Conservation (phyloP, 805 yeast species). For the Teunomyces atbi region DNA sequence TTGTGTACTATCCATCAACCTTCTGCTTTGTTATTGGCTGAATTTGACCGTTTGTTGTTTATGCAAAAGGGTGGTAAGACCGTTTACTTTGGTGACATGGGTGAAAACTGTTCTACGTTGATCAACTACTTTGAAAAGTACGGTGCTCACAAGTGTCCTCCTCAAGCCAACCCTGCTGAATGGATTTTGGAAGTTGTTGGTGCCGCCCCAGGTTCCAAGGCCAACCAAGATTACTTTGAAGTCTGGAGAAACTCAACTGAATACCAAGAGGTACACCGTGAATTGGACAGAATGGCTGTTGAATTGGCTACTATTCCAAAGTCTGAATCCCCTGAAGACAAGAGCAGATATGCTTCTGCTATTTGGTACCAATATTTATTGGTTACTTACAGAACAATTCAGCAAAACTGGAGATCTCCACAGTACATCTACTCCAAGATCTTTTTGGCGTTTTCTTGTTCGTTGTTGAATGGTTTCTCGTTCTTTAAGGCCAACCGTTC, state of each 20-base stretch:
- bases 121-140: conserved; percentile 66
- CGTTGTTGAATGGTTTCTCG: conserved; percentile 68
- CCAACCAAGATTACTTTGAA: conserved; percentile 67
- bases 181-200: conserved; percentile 73
- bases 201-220: conserved; percentile 77
- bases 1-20: conserved; percentile 80
- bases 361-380: conserved; percentile 22
- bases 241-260: conserved; percentile 48
- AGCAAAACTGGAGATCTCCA: conserved; percentile 54
- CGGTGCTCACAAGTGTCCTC: conserved; percentile 50
- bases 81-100: conserved; percentile 81
- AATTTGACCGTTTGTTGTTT: conserved; percentile 63
- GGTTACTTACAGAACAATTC: conserved; percentile 10
- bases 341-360: conserved; percentile 25
- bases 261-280: conserved; percentile 12
- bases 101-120: conserved; percentile 57
- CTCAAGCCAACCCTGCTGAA: conserved; percentile 69
- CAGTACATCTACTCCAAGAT: conserved; percentile 60
- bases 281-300: conserved; percentile 12
- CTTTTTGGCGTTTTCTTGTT: conserved; percentile 49
- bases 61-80: conserved; percentile 76
- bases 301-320: conserved; percentile 22
- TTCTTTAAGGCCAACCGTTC: conserved; percentile 63
- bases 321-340: conserved; percentile 22
- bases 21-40: conserved; percentile 65